Evolutionary conservation across 2,329 filamentous ascomycete species (phyloP).

Genomic region (Fusarium poae): DNA sequence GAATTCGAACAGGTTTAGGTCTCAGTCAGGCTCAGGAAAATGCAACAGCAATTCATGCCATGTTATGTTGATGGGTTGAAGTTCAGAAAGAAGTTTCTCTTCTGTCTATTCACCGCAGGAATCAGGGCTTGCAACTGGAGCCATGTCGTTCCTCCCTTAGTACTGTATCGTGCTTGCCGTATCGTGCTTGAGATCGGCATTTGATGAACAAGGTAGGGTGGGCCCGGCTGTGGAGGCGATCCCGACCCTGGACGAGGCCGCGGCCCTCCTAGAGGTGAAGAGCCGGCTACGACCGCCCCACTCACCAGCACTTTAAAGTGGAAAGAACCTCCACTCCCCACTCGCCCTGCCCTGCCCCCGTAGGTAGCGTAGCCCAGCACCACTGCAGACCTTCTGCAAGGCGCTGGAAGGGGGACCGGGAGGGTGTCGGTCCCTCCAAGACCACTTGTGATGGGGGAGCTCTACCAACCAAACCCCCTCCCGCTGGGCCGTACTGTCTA

Average conservation of each 20-base stretch:
- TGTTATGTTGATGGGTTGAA: slow-evolving; percentile 2
- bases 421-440: slow-evolving; percentile 30
- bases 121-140: slow-evolving; percentile 36
- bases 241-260: slow-evolving; percentile 34
- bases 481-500: slow-evolving; percentile 13
- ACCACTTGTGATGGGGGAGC: neutral
- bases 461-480: slow-evolving; percentile 27
- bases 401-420: slow-evolving; percentile 22
- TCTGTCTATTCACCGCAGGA: slow-evolving; percentile 35
- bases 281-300: slow-evolving; percentile 26
- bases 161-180: slow-evolving; percentile 22
- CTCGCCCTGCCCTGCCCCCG: slow-evolving; percentile 21
- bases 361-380: neutral
- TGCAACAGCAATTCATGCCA: neutral
- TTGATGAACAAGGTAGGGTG: slow-evolving; percentile 41
- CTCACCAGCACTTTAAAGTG: slow-evolving; percentile 20
- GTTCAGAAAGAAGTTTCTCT: neutral
- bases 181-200: slow-evolving; percentile 44
- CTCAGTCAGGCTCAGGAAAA: neutral
- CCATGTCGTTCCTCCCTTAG: neutral
- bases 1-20: neutral
- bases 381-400: slow-evolving; percentile 17
- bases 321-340: slow-evolving; percentile 8
- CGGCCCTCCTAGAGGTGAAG: slow-evolving; percentile 15
- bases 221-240: slow-evolving; percentile 43